A percentile compares a stretch with the other conserved stretches of the same genome.
These are phyloP conservation scores for Pseudogymnoascus sp. DNA, from an alignment of 2,329 filamentous ascomycete species.

Conservation along the genomic window DNA sequence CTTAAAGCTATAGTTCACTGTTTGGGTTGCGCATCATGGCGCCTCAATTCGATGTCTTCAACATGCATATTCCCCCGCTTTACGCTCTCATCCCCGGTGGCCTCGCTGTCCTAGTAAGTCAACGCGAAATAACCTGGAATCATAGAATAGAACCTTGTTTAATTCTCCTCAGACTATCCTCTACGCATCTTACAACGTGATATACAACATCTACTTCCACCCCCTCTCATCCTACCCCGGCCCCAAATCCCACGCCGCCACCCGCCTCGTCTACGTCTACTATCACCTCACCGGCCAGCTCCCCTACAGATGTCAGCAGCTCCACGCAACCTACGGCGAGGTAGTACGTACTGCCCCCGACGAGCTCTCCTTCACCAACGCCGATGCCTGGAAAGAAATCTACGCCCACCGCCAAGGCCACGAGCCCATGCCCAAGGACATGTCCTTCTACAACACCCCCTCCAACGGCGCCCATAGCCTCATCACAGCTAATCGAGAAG, in stretches of 20 bases:
- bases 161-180: background rate
- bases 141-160: background rate
- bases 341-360: constrained; percentile 24
- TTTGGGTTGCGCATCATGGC: background rate
- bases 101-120: background rate
- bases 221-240: constrained; percentile 15
- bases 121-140: background rate
- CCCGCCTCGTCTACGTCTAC: constrained; percentile 15
- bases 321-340: constrained; percentile 16
- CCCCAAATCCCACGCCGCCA: constrained; percentile 15
- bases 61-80: background rate
- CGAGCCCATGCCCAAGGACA: constrained; percentile 18
- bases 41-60: background rate
- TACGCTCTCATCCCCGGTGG: background rate
- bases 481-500: constrained; percentile 13
- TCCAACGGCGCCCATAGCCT: constrained; percentile 15
- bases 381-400: constrained; percentile 26
- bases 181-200: background rate
- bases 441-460: constrained; percentile 12
- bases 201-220: constrained; percentile 14
- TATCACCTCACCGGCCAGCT: constrained; percentile 10
- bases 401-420: constrained; percentile 12
- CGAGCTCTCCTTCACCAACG: constrained; percentile 25
- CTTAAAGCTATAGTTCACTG: background rate
- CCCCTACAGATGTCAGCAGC: constrained; percentile 14